Percentiles rank a stretch among this genome's conserved stretches.
These are phyloP conservation scores for Kuraishia cidri DNA, from an alignment of 805 yeast genomes.

Conservation along the genomic window DNA sequence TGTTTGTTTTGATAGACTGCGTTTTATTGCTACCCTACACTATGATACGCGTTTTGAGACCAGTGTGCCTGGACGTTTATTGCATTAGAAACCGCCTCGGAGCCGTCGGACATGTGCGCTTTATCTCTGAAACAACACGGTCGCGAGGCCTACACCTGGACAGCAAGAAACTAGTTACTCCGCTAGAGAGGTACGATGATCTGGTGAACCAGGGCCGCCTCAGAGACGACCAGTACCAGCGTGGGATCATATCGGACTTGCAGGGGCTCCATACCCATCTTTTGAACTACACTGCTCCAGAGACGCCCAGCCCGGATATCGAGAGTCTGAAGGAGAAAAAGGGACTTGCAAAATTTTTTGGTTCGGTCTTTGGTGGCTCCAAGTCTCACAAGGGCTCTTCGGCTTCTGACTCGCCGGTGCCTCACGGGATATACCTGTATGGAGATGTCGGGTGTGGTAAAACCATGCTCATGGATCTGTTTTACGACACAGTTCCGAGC, in stretches of 20 bases:
- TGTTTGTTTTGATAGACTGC: no score
- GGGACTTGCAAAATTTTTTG: constrained; percentile 26
- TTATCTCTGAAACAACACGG: no score
- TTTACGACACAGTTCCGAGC: constrained; percentile 73
- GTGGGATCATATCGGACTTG: constrained; percentile 58
- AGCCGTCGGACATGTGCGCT: no score
- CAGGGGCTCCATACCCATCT: constrained; percentile 51
- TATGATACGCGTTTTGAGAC: no score
- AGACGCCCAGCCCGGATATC: constrained; percentile 42
- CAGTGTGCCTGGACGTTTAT: no score
- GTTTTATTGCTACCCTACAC: no score
- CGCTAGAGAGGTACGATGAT: constrained; percentile 17
- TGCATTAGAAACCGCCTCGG: no score
- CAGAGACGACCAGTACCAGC: constrained; percentile 73
- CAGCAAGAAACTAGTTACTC: no score
- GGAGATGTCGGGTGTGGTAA: constrained; percentile 99
- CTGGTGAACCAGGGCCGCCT: constrained; percentile 30
- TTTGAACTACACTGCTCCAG: constrained; percentile 51
- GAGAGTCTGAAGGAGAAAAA: constrained; percentile 39
- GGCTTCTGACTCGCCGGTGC: constrained; percentile 25
- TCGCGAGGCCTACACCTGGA: no score
- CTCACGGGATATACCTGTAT: constrained; percentile 82
- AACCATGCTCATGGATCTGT: constrained; percentile 96
- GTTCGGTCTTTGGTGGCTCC: constrained; percentile 17
- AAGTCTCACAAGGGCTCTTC: constrained; percentile 2